A percentile compares a stretch with the other conserved stretches of the same genome.
These are phyloP conservation scores for Skeletonema costatum DNA, from an alignment of 108 stramenopile species.

Conservation along the genomic window DNA sequence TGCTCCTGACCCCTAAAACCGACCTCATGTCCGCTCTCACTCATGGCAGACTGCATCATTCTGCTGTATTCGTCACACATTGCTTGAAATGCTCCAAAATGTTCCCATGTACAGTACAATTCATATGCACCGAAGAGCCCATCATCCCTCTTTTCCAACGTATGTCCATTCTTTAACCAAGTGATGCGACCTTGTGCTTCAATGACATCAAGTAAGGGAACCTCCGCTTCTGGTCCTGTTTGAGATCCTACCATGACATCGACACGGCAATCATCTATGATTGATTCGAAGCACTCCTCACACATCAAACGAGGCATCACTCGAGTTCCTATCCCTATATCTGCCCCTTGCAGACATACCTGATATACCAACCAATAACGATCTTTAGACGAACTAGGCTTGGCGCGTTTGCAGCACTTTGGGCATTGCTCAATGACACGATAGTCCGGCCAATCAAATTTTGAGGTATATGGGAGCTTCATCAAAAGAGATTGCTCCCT, in stretches of 20 bases:
- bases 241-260: slow-evolving; percentile 20
- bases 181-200: background rate
- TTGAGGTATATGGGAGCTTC: slow-evolving; percentile 60
- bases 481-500: slow-evolving; percentile 55
- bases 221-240: background rate
- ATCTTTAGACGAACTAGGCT: slow-evolving; percentile 45
- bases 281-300: slow-evolving; percentile 62
- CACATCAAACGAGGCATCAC: slow-evolving; percentile 65
- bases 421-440: slow-evolving; percentile 55
- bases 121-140: slow-evolving; percentile 65
- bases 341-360: slow-evolving; percentile 59
- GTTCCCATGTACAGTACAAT: slow-evolving; percentile 67
- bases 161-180: slow-evolving; percentile 1
- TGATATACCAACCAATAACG: slow-evolving; percentile 72
- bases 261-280: slow-evolving; percentile 47
- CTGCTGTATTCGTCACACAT: slow-evolving; percentile 50
- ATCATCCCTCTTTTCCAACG: background rate
- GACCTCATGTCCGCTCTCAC: too few species aligned
- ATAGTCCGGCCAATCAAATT: slow-evolving; percentile 71
- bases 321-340: slow-evolving; percentile 58
- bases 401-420: slow-evolving; percentile 47
- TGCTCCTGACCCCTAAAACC: background rate
- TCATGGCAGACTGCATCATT: too few species aligned
- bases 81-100: slow-evolving; percentile 68
- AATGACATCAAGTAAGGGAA: slow-evolving; percentile 42